Evolutionary conservation across 176 grass and related monocot species (phyloP).

Genomic region (Echinochloa phyllopogon): DNA sequence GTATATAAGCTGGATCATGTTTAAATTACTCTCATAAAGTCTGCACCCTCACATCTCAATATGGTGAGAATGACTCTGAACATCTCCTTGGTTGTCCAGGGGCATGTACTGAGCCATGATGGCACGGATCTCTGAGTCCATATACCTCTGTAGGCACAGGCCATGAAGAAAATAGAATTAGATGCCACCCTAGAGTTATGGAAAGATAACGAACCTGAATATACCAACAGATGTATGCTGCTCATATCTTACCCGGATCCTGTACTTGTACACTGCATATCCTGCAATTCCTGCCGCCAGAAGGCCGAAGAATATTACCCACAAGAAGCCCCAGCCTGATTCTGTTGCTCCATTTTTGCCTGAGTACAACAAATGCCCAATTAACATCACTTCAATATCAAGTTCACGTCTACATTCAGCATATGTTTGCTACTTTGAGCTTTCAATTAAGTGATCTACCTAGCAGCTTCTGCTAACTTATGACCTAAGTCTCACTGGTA

Average conservation of each 20-base stretch:
- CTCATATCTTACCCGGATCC: slow-evolving; percentile 68
- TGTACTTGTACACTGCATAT: slow-evolving; percentile 93
- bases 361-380: slow-evolving; percentile 30
- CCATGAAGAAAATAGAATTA: slow-evolving; percentile 24
- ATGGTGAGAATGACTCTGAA: slow-evolving; percentile 57
- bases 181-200: slow-evolving; percentile 17
- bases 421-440: slow-evolving; percentile 11
- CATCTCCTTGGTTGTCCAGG: slow-evolving; percentile 71
- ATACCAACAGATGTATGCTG: not conserved
- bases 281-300: slow-evolving; percentile 63
- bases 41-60: slow-evolving; percentile 59
- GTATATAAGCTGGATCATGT: not conserved
- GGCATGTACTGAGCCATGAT: slow-evolving; percentile 96
- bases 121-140: slow-evolving; percentile 88
- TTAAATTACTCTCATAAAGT: not conserved
- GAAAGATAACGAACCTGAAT: not conserved
- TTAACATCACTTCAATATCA: slow-evolving; percentile 10
- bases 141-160: slow-evolving; percentile 62
- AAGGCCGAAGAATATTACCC: slow-evolving; percentile 83
- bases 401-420: not conserved
- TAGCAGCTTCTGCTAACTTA: not conserved
- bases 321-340: slow-evolving; percentile 82
- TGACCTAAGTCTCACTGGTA: not conserved
- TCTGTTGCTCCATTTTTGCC: slow-evolving; percentile 67
- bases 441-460: not conserved